Conservation (phyloP, 345 rosid species). For the Eucalyptus cloeziana region DNA sequence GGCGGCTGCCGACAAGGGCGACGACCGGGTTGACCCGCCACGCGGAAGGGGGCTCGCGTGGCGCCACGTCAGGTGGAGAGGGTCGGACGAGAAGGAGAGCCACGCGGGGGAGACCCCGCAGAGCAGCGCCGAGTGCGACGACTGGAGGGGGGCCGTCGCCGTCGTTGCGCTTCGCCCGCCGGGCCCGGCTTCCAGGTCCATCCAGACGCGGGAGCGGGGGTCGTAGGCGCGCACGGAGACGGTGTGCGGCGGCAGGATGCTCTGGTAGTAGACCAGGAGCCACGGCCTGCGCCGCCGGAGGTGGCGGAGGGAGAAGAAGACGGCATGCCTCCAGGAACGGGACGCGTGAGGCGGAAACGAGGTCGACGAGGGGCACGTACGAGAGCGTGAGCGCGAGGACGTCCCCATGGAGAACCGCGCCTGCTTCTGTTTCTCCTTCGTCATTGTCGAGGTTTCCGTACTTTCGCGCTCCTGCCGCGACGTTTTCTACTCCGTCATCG, state of each 20-base stretch:
- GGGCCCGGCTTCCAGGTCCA: constrained; percentile 5
- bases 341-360: constrained; percentile 47
- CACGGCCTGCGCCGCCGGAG: constrained; percentile 36
- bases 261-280: constrained; percentile 49
- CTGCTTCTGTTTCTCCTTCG: neutral
- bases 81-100: constrained; percentile 55
- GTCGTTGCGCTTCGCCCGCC: neutral
- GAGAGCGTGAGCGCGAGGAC: constrained; percentile 36
- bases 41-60: constrained; percentile 25
- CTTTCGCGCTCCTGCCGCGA: neutral
- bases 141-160: constrained; percentile 14
- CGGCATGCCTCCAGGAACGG: constrained; percentile 50
- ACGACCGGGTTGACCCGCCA: constrained; percentile 66
- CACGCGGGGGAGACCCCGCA: constrained; percentile 38
- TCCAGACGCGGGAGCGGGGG: constrained; percentile 33
- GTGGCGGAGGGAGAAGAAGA: constrained; percentile 48
- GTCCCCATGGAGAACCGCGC: constrained; percentile 24
- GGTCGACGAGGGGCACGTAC: constrained; percentile 48
- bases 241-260: constrained; percentile 9
- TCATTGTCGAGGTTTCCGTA: too few species aligned
- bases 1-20: constrained; percentile 22
- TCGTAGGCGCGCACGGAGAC: constrained; percentile 39
- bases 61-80: constrained; percentile 55
- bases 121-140: constrained; percentile 47
- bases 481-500: constrained; percentile 16